These are phyloP conservation scores for Candida pseudoviswanathii DNA, from an alignment of 1,139 yeast genomes.

Conservation along the genomic window DNA sequence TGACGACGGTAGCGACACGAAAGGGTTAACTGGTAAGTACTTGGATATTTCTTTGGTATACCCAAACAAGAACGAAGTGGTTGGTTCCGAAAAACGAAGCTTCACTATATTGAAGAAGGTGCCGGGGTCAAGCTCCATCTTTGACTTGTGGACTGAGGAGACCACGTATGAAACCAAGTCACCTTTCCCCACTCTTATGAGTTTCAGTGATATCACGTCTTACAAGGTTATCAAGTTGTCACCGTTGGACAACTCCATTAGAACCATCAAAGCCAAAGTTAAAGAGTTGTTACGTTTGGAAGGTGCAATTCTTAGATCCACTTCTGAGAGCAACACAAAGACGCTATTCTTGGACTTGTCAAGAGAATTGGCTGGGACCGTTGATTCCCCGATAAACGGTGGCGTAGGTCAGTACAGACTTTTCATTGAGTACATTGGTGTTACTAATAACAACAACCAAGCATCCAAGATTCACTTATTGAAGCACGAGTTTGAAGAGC, in stretches of 20 bases:
- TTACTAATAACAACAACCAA: slow-evolving; percentile 44
- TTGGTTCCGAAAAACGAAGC: slow-evolving; percentile 67
- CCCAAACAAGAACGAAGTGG: slow-evolving; percentile 73
- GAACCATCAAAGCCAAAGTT: slow-evolving; percentile 66
- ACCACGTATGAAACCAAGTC: slow-evolving; percentile 74
- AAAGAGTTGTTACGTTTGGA: slow-evolving; percentile 74
- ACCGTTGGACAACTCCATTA: slow-evolving; percentile 81
- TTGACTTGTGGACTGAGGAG: slow-evolving; percentile 88
- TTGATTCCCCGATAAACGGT: slow-evolving; percentile 91
- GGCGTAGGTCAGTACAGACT: slow-evolving; percentile 84
- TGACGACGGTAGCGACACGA: slow-evolving; percentile 62
- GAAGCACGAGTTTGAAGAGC: slow-evolving; percentile 66
- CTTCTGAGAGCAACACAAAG: slow-evolving; percentile 55
- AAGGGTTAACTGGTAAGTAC: slow-evolving; percentile 61
- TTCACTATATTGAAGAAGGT: slow-evolving; percentile 72
- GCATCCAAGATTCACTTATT: slow-evolving; percentile 51
- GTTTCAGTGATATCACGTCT: slow-evolving; percentile 70
- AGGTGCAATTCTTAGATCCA: slow-evolving; percentile 57
- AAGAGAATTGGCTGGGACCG: slow-evolving; percentile 81
- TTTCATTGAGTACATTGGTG: slow-evolving; percentile 54
- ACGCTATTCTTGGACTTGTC: slow-evolving; percentile 68
- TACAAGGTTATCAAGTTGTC: slow-evolving; percentile 61
- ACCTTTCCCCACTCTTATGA: slow-evolving; percentile 87
- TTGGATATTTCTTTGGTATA: slow-evolving; percentile 73
- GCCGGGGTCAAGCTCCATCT: slow-evolving; percentile 73